Base-by-base conservation (phyloP, 2,329 filamentous ascomycete genomes). In the Paecilomyces sp. region DNA sequence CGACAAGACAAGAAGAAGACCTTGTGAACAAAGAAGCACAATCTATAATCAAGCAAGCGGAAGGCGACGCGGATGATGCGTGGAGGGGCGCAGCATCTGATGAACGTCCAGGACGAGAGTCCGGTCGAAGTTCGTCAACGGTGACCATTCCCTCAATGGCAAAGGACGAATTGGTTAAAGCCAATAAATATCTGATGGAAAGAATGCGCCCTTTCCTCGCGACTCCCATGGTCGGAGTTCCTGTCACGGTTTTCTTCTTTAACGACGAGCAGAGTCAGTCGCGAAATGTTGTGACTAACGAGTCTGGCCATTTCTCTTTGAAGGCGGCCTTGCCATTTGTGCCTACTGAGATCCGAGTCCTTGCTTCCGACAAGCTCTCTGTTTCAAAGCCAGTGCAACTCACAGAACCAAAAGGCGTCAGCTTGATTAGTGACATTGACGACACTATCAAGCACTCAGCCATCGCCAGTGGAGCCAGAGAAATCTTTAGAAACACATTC, bases 361-460 rank as follows among this genome's bases (percentile, higher is more conserved):
- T 99, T 18, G 93, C 91, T 5, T 92, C 89, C 12, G 92, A 97
- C 69, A 84, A 88, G 60, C 80, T 99, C 3, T 96, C 92, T 15
- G 88, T 87, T 0, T 91, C 88, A 1, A 89, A 94, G 63, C 83
- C 90, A 58, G 83, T 99, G 53, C 82, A 85, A 50, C 79, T 97
- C 56, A 92, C 89, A 3, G 88, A 93, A 60, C 85, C 89, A 0
- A 80, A 79, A 24, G 94, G 94, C 50, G 84, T 99, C 63, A 97
- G 92, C 73, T 71, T 99, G 60, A 97, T 99, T 72, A 97, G 91
- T 72, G 94, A 99, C 72, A 94, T 99, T 63, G 94, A 99, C 70
- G 94, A 99, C 74, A 99, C 94, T 0, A 88, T 99, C 71, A 99
- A 99, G 74, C 89, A 92, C 68, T 97, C 94, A 22, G 95, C 92